A percentile compares a stretch with the other conserved stretches of the same genome.
Conservation (phyloP, 1,284 basidiomycete genomes). For the Sphaerobolus stellatus region DNA sequence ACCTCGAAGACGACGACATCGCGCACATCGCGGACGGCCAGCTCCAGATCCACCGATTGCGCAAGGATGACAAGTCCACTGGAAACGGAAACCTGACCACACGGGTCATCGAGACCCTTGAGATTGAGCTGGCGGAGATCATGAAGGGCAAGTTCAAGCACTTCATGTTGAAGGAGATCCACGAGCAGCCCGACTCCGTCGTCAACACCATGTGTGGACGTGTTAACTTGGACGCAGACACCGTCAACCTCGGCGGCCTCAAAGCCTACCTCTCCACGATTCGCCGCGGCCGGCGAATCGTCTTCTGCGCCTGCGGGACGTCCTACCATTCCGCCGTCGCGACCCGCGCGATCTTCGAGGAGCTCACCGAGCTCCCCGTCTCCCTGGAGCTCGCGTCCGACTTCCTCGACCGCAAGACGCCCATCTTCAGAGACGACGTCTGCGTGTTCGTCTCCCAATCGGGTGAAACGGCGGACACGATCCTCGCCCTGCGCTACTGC, state of each 20-base stretch:
- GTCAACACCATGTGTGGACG: constrained; percentile 99
- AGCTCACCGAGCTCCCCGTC: constrained; percentile 98
- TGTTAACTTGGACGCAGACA: constrained; percentile 95
- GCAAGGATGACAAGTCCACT: constrained; percentile 74
- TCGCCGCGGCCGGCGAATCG: constrained; percentile 89
- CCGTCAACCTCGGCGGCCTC: constrained; percentile 93
- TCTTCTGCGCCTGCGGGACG: constrained; percentile 98
- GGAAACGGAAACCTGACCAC: constrained; percentile 76
- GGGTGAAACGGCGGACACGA: constrained; percentile 98
- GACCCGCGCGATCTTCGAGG: constrained; percentile 98
- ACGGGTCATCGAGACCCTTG: constrained; percentile 97
- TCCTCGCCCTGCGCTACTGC: constrained; percentile 95
- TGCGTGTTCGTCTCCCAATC: constrained; percentile 98
- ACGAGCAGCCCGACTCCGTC: constrained; percentile 99
- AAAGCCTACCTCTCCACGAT: constrained; percentile 96
- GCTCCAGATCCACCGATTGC: constrained; percentile 97
- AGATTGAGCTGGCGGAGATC: constrained; percentile 98
- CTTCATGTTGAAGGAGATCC: constrained; percentile 99
- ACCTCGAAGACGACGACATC: constrained; percentile 99
- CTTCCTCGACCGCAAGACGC: constrained; percentile 98
- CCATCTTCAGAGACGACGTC: constrained; percentile 98
- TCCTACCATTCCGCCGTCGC: constrained; percentile 98
- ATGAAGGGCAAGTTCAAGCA: constrained; percentile 99
- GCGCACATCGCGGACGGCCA: constrained; percentile 97
- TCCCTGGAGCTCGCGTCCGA: constrained; percentile 97